phyloP scores from a whole-genome alignment of 106 monocot species.

The Ottelia alismoides region DNA sequence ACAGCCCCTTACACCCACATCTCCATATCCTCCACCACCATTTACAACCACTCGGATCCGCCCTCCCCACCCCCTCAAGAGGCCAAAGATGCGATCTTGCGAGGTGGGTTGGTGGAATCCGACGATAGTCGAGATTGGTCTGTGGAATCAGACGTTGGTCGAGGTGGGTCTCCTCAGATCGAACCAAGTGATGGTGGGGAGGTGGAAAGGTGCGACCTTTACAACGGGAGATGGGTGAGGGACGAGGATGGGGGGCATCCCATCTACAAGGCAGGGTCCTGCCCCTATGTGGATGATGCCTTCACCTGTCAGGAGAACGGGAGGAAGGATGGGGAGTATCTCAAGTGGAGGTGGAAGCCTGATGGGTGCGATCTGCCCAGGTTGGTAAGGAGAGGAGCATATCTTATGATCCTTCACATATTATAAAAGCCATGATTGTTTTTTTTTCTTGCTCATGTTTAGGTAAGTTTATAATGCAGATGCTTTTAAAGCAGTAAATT shows the following conservation, averaged over 20 bases:
- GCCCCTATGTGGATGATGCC: slow-evolving; percentile 77
- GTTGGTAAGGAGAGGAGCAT: too few species aligned
- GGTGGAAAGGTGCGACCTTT: slow-evolving; percentile 31
- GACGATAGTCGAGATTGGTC: too few species aligned
- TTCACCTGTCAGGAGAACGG: slow-evolving; percentile 60
- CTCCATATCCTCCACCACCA: background rate
- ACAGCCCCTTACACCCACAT: slow-evolving; percentile 1
- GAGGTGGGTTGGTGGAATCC: background rate
- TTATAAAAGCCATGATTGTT: too few species aligned
- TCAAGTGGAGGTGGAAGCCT: slow-evolving; percentile 74
- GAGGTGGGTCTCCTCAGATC: background rate
- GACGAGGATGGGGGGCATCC: slow-evolving; percentile 46
- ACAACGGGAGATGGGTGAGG: slow-evolving; percentile 49
- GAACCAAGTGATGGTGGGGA: background rate
- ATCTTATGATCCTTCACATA: too few species aligned
- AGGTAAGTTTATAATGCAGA: too few species aligned
- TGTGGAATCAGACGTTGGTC: background rate
- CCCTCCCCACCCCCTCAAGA: background rate
- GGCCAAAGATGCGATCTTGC: background rate
- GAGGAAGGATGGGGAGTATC: slow-evolving; percentile 41
- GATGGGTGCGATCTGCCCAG: slow-evolving; percentile 49
- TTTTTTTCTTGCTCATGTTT: too few species aligned
- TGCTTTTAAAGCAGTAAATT: too few species aligned
- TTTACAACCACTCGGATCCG: background rate
- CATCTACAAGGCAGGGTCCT: slow-evolving; percentile 43